Base-by-base conservation (phyloP, 306 rosid genomes). In the Glycine tomentella region DNA sequence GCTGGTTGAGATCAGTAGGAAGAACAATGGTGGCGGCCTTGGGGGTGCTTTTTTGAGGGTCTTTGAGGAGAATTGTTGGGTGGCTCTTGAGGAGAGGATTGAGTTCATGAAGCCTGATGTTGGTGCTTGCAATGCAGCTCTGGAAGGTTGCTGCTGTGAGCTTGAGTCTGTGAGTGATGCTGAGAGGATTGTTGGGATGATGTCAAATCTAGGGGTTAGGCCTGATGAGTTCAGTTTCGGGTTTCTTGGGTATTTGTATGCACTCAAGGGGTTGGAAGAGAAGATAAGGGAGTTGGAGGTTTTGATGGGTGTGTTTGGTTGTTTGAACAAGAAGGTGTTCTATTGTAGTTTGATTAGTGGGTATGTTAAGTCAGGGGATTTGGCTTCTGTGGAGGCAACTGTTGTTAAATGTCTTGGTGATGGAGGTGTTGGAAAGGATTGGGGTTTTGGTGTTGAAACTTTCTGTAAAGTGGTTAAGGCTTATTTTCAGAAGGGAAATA, bases 141-240 rank as follows among this genome's bases (percentile, higher is more conserved):
- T 96, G 52, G 93, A 92, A 81, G 98, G 90, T 42, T 95, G 93
- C 83, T 96, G 98, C 75, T 58, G 68, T 78, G 83, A 84, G 79
- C 94, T 93, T 71, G 92, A 90, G 81, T 96, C 97, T 0, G 86
- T 90, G 52, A 87, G 77, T 13, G 90, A 86, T 77, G 94, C 99
- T 4, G 92, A 92, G 79, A 85, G 79, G 42, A 83, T 93, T 55
- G 89, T 93, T 65, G 94, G 86, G 33, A 87, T 86, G 0, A 96
- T 93, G 98, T 88, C 91, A 1, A 67, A 65, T 74, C 79, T 93
- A 72, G 86, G 88, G 57, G 84, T 92, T 82, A 82, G 84, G 69
- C 99, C 98, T 0, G 90, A 96, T 83, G 97, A 86, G 67, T 85
- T 80, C 8, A 93, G 92, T 84, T 92, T 93, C 84, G 92, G 94